A percentile compares a stretch with the other conserved stretches of the same genome.
These are phyloP conservation scores for Silene conica DNA, from an alignment of 148 eudicot species.

Conservation along the genomic window DNA sequence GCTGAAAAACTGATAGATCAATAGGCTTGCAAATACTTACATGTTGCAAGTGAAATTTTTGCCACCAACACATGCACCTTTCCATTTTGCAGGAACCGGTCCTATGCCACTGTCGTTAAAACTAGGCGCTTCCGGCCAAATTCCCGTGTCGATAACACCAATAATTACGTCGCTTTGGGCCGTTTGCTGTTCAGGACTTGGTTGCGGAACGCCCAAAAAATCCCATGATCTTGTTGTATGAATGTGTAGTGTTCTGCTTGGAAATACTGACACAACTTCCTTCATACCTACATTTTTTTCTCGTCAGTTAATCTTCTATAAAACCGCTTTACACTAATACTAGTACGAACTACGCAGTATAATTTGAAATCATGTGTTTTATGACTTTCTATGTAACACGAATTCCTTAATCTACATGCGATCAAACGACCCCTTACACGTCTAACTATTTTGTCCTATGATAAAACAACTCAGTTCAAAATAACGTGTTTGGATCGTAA, in stretches of 20 bases:
- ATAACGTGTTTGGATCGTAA: too few species aligned
- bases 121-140: slow-evolving; percentile 54
- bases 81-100: slow-evolving; percentile 57
- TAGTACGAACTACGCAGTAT: too few species aligned
- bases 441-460: too few species aligned
- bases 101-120: slow-evolving; percentile 45
- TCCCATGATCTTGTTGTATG: slow-evolving; percentile 77
- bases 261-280: slow-evolving; percentile 48
- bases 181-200: not conserved
- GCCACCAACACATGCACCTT: slow-evolving; percentile 40
- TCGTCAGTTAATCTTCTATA: too few species aligned
- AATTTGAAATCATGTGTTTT: too few species aligned
- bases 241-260: slow-evolving; percentile 34
- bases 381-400: too few species aligned
- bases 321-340: too few species aligned
- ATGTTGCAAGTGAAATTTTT: slow-evolving; percentile 57
- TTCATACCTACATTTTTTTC: slow-evolving; percentile 9
- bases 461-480: too few species aligned
- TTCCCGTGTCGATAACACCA: slow-evolving; percentile 47
- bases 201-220: slow-evolving; percentile 38
- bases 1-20: too few species aligned
- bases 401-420: too few species aligned
- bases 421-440: too few species aligned
- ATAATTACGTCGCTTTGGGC: slow-evolving; percentile 39
- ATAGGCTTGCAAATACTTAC: slow-evolving; percentile 22